phyloP scores from a whole-genome alignment of 2,329 filamentous ascomycete species.

The Diaporthe sp. region DNA sequence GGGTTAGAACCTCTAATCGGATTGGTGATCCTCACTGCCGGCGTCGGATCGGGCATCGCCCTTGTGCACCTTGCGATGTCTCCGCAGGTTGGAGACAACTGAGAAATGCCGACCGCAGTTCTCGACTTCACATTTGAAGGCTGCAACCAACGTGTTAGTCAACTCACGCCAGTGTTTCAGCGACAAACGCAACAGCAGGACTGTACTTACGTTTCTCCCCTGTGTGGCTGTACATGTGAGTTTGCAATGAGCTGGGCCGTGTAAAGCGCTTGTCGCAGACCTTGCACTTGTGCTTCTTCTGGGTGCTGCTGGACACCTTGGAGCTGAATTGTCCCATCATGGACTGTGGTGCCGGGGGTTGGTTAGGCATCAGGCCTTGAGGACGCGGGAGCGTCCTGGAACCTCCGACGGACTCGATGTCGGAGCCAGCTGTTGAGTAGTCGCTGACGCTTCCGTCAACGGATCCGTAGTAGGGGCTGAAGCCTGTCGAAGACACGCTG shows the following conservation, averaged over 20 bases:
- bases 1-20: constrained; percentile 58
- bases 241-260: constrained; percentile 92
- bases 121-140: constrained; percentile 93
- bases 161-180: neutral
- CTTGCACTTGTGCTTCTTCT: constrained; percentile 99
- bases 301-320: constrained; percentile 93
- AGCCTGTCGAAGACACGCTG: constrained; percentile 88
- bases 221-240: constrained; percentile 98
- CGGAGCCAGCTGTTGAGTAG: constrained; percentile 90
- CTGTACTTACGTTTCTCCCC: constrained; percentile 91
- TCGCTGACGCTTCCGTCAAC: constrained; percentile 86
- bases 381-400: constrained; percentile 89
- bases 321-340: constrained; percentile 99
- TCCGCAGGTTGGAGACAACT: constrained; percentile 93
- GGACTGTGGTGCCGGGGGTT: constrained; percentile 85
- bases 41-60: constrained; percentile 75
- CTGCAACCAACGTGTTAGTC: constrained; percentile 60
- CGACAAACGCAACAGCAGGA: neutral
- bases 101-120: constrained; percentile 97
- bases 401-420: constrained; percentile 81
- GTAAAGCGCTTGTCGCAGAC: constrained; percentile 99
- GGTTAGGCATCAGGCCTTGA: constrained; percentile 71
- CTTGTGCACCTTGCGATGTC: constrained; percentile 97
- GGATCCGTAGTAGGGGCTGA: constrained; percentile 87
- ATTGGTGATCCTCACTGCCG: constrained; percentile 74